Evolutionary conservation across 2,329 filamentous ascomycete species (phyloP), one percentile per base, ranked within the genome.

Genomic region (Penicillium sp.): DNA sequence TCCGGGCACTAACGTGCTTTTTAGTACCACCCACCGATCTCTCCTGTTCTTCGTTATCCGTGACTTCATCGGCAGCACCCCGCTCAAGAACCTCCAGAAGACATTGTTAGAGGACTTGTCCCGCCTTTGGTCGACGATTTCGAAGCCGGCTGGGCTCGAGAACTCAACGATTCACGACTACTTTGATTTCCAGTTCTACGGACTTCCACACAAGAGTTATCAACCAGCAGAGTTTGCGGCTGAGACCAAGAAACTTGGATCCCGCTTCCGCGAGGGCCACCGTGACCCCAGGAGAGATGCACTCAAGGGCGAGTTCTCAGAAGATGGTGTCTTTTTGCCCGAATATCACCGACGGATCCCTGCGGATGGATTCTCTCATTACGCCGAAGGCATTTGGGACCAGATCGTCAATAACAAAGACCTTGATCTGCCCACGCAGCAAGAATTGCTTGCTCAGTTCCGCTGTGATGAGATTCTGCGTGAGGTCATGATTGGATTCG

Each of bases 371-470:
- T 94, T 97, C 68, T 89, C 92, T 0, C 81, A 91, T 53, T 99
- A 99, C 64, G 92, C 94, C 0, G 86, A 94, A 69, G 90, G 92
- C 36, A 85, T 99, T 40, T 99, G 94, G 94, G 92, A 97, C 65
- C 92, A 97, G 74, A 99, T 99, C 68, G 92, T 96, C 63, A 89
- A 92, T 78, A 99, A 99, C 80, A 99, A 99, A 74, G 94, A 99
- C 67, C 80, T 99, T 48, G 94, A 99, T 73, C 75, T 99, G 53
- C 94, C 94, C 3, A 97, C 94, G 0, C 94, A 99, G 70, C 94
- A 99, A 74, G 94, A 99, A 71, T 81, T 99, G 41, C 81, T 99
- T 47, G 94, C 94, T 10, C 94, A 99, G 71, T 99, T 97, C 77
- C 85, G 94, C 60, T 99, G 94, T 71, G 94, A 99, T 69, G 94